Conservation (phyloP, 441 rosid species). For the Aquilaria agallochum region DNA sequence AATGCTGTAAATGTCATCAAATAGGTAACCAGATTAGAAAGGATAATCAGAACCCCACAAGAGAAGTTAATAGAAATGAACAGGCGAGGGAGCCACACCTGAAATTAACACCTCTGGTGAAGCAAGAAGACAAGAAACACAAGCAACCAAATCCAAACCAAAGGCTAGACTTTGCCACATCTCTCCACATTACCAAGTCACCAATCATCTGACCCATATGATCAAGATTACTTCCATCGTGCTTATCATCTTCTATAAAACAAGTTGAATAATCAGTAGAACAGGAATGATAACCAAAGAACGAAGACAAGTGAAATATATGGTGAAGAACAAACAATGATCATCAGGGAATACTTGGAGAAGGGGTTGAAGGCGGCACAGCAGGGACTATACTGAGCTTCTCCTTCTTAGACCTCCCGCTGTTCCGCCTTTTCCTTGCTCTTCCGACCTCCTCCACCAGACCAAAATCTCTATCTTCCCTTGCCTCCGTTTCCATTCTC, state of each 20-base stretch:
- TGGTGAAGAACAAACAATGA: conserved; percentile 10
- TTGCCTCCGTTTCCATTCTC: conserved; percentile 51
- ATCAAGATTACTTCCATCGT: conserved; percentile 47
- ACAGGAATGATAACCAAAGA: neutral
- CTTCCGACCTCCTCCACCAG: conserved; percentile 46
- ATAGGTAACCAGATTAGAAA: conserved; percentile 6
- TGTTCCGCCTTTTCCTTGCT: conserved; percentile 42
- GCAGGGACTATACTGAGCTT: conserved; percentile 42
- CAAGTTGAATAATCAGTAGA: conserved; percentile 11
- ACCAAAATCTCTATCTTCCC: conserved; percentile 63
- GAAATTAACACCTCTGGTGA: conserved; percentile 70
- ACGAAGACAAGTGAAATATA: neutral
- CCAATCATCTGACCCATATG: conserved; percentile 42
- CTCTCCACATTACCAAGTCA: conserved; percentile 85
- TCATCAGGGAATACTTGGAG: conserved; percentile 30
- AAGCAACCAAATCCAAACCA: conserved; percentile 91
- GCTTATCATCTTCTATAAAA: conserved; percentile 44
- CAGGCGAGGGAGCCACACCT: conserved; percentile 35
- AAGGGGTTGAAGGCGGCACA: conserved; percentile 31
- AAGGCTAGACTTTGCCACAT: conserved; percentile 77
- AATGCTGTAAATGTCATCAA: conserved; percentile 38
- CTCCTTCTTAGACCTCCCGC: conserved; percentile 67
- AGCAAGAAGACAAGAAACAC: conserved; percentile 80
- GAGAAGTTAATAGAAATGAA: neutral
- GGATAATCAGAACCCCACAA: neutral